A percentile compares a stretch with the other conserved stretches of the same genome.
Conservation (phyloP, 106 monocot genomes). For the Allium cepa region DNA sequence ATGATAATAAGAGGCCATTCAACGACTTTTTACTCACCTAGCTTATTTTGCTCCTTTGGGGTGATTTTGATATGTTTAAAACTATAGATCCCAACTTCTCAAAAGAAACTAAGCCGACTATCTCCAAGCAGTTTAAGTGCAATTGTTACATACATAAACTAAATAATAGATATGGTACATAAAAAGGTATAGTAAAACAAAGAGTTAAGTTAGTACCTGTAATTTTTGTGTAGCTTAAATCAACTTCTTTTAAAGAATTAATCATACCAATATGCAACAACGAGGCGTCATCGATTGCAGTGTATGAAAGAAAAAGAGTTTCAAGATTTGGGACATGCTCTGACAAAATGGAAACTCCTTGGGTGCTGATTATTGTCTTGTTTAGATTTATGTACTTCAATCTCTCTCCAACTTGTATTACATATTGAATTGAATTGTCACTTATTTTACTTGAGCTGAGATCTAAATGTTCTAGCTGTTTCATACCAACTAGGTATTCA, state of each 20-base stretch:
- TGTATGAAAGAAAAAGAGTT: slow-evolving; percentile 57
- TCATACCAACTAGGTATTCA: slow-evolving; percentile 38
- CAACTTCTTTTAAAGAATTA: slow-evolving; percentile 45
- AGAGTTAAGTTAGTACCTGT: slow-evolving; percentile 35
- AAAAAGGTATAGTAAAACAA: too few relatives aligned
- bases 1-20: too few relatives aligned
- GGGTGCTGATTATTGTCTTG: slow-evolving; percentile 45
- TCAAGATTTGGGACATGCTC: slow-evolving; percentile 50
- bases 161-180: too few relatives aligned
- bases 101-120: too few relatives aligned
- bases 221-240: slow-evolving; percentile 67
- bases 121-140: too few relatives aligned
- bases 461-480: slow-evolving; percentile 54
- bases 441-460: slow-evolving; percentile 40
- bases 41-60: too few relatives aligned
- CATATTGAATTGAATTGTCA: slow-evolving; percentile 38
- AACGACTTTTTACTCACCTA: too few relatives aligned
- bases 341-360: slow-evolving; percentile 35
- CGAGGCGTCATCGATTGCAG: slow-evolving; percentile 64
- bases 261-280: slow-evolving; percentile 49
- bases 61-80: too few relatives aligned
- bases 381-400: slow-evolving; percentile 60
- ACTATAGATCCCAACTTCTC: too few relatives aligned
- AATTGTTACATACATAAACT: too few relatives aligned
- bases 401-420: slow-evolving; percentile 36